Base-by-base conservation (phyloP, 2,329 filamentous ascomycete species). In the Fusarium cicatricum region DNA sequence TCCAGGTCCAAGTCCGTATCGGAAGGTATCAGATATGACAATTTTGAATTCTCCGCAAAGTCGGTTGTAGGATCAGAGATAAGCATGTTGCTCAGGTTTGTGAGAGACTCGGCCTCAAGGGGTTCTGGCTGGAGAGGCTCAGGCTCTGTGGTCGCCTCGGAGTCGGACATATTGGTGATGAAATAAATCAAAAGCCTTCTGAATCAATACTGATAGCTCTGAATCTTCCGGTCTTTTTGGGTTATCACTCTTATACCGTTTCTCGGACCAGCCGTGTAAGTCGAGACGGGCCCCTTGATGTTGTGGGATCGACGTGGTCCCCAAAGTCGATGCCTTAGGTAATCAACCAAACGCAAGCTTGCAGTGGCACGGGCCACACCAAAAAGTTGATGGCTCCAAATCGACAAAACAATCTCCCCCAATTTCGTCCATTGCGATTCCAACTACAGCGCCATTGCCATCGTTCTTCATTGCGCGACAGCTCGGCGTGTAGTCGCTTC, bases 1-100 rank as follows among this genome's bases (percentile, higher is more conserved):
- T 86, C 81, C 31, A 87, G 77, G 34, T 81, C 73, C 49, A 87
- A 76, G 32, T 83, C 69, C 51, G 85, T 86, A 16, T 80, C 74
- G 42, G 80, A 75, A 10, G 87, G 87, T 43, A 90, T 76, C 38
- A 88, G 77, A 63, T 88, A 88, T 32, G 81, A 80, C 50, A 90
- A 76, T 53, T 83, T 80, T 4, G 86, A 85, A 55, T 80, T 77
- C 53, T 87, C 83, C 40, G 85, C 75, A 68, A 89, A 84, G 62
- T 68, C 61, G 23, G 67, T 55, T 41, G 64, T 60, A 11, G 67
- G 59, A 41, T 72, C 68, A 15, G 57, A 65, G 39, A 55, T 58
- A 41, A 67, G 64, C 34, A 64, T 62, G 52, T 56, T 47, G 42
- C 54, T 59, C 28, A 64, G 58, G 33, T 61, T 50, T 39, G 68